phyloP scores from a whole-genome alignment of 495 filamentous ascomycete species.

The Collariella sp. region DNA sequence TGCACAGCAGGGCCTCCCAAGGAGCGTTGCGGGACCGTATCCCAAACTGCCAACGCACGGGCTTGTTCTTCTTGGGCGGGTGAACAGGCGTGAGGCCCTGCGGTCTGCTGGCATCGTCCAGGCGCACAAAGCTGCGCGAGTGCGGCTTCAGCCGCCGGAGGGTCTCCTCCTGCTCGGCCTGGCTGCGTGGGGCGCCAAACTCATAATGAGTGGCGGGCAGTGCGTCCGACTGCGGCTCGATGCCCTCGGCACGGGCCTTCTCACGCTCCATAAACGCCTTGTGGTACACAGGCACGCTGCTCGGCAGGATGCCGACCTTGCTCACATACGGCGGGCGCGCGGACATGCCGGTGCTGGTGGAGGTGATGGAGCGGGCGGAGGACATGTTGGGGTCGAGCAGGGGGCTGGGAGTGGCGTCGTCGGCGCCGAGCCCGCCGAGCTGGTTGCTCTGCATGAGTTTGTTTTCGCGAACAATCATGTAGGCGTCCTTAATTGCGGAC shows the following conservation, averaged over 20 bases:
- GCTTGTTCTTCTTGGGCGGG: constrained; percentile 54
- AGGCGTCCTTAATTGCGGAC: constrained; percentile 96
- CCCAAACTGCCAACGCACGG: constrained; percentile 93
- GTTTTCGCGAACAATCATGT: constrained; percentile 95
- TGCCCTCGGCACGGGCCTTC: constrained; percentile 36
- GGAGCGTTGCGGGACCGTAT: constrained; percentile 90
- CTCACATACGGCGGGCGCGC: constrained; percentile 51
- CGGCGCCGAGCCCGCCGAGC: constrained; percentile 10
- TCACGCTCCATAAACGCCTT: constrained; percentile 76
- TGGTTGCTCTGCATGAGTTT: constrained; percentile 90
- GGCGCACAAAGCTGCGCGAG: constrained; percentile 49
- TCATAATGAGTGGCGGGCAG: too few relatives aligned
- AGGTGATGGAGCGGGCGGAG: constrained; percentile 38
- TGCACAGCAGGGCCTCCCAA: constrained; percentile 83
- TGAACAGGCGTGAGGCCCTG: constrained; percentile 53
- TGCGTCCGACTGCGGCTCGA: constrained; percentile 31
- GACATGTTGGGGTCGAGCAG: constrained; percentile 30
- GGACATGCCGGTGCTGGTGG: constrained; percentile 37
- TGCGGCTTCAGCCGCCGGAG: constrained; percentile 73
- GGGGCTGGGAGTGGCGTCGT: constrained; percentile 25
- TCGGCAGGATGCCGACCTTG: constrained; percentile 83
- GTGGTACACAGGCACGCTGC: constrained; percentile 82
- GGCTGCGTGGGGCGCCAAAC: constrained; percentile 52
- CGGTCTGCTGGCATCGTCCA: constrained; percentile 56
- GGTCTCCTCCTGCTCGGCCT: constrained; percentile 67